These are phyloP conservation scores for Anthracocystis panici-leucophaei DNA, from an alignment of 1,284 basidiomycete genomes.

Conservation along the genomic window DNA sequence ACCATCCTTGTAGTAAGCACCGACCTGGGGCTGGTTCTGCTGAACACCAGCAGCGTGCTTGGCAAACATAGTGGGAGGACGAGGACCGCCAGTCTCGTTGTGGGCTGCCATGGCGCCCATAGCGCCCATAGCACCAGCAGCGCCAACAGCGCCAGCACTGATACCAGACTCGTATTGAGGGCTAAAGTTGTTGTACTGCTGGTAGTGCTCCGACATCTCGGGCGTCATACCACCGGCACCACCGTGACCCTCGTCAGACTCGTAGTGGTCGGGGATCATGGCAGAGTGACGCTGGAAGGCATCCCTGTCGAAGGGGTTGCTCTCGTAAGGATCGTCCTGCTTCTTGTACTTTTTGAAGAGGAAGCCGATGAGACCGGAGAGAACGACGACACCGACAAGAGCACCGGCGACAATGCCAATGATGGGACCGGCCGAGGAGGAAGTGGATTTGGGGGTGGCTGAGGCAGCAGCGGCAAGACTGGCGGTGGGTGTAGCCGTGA, in stretches of 20 bases:
- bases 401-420: constrained; percentile 70
- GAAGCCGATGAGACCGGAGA: constrained; percentile 67
- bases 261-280: constrained; percentile 68
- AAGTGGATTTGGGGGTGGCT: constrained; percentile 33
- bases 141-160: constrained; percentile 49
- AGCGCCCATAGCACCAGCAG: constrained; percentile 32
- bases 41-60: constrained; percentile 60
- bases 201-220: constrained; percentile 57
- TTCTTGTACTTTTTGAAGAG: constrained; percentile 65
- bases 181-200: constrained; percentile 49
- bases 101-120: constrained; percentile 56
- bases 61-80: constrained; percentile 69
- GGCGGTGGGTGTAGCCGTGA: constrained; percentile 45
- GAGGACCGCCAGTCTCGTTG: constrained; percentile 62
- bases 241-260: constrained; percentile 57
- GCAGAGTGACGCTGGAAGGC: constrained; percentile 66
- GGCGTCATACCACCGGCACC: constrained; percentile 28
- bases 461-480: constrained; percentile 20
- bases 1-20: constrained; percentile 54
- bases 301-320: constrained; percentile 68
- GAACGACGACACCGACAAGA: constrained; percentile 66
- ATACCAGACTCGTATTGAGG: constrained; percentile 45
- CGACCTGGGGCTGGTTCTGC: constrained; percentile 48
- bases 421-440: constrained; percentile 62
- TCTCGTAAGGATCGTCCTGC: constrained; percentile 66